These are phyloP conservation scores for Apiospora rasikravindrae DNA, from an alignment of 2,329 filamentous ascomycete genomes.

Conservation along the genomic window DNA sequence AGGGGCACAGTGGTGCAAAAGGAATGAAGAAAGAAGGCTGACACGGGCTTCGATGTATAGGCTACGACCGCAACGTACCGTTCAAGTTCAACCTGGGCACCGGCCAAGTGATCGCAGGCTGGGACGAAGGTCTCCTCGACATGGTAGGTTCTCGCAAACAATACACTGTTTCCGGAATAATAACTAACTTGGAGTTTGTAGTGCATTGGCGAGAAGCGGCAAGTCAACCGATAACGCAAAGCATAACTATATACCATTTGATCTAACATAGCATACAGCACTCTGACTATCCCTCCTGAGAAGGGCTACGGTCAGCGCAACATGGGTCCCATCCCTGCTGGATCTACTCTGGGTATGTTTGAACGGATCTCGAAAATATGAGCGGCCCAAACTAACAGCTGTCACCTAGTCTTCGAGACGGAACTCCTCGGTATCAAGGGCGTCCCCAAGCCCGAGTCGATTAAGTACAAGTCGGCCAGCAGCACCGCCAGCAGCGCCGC, in stretches of 20 bases:
- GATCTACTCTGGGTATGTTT: constrained; percentile 73
- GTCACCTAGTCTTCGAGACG: constrained; percentile 78
- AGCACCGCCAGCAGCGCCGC: constrained; percentile 35
- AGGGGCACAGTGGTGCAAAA: neutral
- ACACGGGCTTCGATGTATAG: constrained; percentile 43
- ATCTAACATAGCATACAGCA: constrained; percentile 50
- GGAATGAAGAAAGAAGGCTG: constrained; percentile 11
- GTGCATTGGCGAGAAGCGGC: constrained; percentile 92
- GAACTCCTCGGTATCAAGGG: constrained; percentile 85
- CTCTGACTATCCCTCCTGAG: constrained; percentile 86
- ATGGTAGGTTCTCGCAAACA: neutral
- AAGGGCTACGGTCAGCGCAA: constrained; percentile 79
- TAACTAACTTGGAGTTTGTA: neutral
- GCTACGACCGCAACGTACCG: constrained; percentile 77
- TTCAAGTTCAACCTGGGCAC: constrained; percentile 80
- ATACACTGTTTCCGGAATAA: too few species aligned
- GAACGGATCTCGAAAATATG: neutral
- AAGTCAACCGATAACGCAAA: constrained; percentile 31
- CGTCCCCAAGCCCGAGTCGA: constrained; percentile 59
- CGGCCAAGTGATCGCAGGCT: constrained; percentile 90
- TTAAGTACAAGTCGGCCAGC: constrained; percentile 45
- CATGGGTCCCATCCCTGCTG: constrained; percentile 83
- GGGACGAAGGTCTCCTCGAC: constrained; percentile 38
- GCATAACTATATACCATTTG: constrained; percentile 15
- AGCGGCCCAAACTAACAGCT: neutral